Percentiles rank a stretch among this genome's conserved stretches.
phyloP scores from a whole-genome alignment of 371 early-diverging fungal species.

The Mortierella sp. region DNA sequence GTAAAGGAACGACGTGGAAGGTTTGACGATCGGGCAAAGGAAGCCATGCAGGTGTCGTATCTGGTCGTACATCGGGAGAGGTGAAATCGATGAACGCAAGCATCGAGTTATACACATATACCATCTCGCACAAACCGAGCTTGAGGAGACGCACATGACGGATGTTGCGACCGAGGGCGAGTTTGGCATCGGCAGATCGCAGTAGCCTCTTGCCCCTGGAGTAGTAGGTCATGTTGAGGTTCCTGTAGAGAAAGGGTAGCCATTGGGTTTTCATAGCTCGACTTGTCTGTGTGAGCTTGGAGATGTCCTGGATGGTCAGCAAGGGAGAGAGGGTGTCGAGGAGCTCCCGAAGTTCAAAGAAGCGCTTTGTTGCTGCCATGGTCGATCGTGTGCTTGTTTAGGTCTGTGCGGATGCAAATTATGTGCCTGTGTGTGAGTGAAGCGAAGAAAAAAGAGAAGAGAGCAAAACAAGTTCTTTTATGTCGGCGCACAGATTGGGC shows the following conservation, averaged over 20 bases:
- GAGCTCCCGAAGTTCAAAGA: not conserved
- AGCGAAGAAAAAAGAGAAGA: not conserved
- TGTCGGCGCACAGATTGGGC: not conserved
- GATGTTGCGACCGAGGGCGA: not conserved
- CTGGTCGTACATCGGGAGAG: not conserved
- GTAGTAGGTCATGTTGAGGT: slow-evolving; percentile 10
- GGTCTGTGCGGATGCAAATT: not conserved
- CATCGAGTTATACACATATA: not conserved
- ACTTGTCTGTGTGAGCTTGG: not conserved
- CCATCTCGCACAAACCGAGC: not conserved
- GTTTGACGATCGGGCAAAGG: not conserved
- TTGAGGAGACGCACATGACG: slow-evolving; percentile 1
- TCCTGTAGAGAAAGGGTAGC: not conserved
- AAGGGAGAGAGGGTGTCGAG: not conserved
- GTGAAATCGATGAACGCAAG: not conserved
- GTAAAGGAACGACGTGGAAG: not conserved
- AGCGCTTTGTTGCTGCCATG: not conserved
- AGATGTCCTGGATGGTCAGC: not conserved
- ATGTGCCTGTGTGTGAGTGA: not conserved
- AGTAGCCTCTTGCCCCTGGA: not conserved
- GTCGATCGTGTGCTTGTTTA: not conserved
- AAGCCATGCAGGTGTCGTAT: not conserved
- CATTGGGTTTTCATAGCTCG: not conserved
- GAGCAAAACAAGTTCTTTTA: not conserved
- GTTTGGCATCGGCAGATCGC: slow-evolving; percentile 5